Conservation (phyloP, 768 basidiomycete genomes). For the Auriscalpium vulgare region DNA sequence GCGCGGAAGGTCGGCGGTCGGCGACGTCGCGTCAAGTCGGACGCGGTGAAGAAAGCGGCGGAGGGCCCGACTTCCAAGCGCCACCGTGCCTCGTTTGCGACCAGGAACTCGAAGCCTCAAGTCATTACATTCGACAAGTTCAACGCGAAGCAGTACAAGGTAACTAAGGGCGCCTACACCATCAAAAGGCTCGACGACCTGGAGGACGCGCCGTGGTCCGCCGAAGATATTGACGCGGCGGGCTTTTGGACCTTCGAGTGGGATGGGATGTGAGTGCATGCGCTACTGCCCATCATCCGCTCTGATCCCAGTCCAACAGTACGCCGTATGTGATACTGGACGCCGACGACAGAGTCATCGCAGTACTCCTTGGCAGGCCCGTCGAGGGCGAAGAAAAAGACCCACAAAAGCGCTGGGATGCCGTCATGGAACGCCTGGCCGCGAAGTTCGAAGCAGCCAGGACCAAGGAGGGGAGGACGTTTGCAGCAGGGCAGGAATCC, state of each 20-base stretch:
- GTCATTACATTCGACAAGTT: too few species aligned
- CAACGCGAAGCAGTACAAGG: too few species aligned
- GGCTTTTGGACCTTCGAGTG: not conserved
- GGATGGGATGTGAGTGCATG: not conserved
- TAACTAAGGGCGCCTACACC: not conserved
- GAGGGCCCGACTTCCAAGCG: too few species aligned
- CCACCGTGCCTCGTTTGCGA: too few species aligned
- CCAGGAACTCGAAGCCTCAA: too few species aligned
- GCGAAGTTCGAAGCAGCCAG: not conserved
- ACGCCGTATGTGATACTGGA: not conserved
- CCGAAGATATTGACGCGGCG: not conserved
- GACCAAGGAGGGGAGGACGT: not conserved
- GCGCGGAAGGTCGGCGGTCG: too few species aligned
- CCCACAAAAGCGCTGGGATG: not conserved
- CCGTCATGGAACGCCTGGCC: not conserved
- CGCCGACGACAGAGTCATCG: not conserved
- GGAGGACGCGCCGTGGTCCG: not conserved
- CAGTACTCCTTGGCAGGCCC: not conserved
- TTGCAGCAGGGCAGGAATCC: not conserved
- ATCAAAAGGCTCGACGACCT: not conserved
- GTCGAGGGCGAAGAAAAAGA: not conserved
- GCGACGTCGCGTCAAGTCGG: too few species aligned
- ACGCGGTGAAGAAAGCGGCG: too few species aligned
- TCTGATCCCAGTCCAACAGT: constrained; percentile 18
- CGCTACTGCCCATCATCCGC: not conserved